These are phyloP conservation scores for Dactylellina haptotyla DNA, from an alignment of 2,329 filamentous ascomycete genomes.

Conservation along the genomic window DNA sequence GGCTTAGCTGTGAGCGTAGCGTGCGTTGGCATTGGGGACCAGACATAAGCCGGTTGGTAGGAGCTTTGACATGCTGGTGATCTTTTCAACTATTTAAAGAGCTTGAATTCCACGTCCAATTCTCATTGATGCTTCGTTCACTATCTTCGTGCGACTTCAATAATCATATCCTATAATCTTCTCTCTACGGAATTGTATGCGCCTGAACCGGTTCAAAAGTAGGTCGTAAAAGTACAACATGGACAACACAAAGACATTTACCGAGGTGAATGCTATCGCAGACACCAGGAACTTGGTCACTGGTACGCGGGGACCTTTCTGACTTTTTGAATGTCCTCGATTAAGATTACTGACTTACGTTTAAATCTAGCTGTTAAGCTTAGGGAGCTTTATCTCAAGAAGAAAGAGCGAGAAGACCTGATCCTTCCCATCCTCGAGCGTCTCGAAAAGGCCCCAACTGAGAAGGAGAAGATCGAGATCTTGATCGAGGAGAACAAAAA, in stretches of 20 bases:
- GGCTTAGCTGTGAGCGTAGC: no score
- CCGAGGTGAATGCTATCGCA: constrained; percentile 42
- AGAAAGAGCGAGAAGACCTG: constrained; percentile 18
- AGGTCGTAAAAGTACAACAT: constrained; percentile 22
- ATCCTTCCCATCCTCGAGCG: constrained; percentile 26
- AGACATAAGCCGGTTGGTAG: no score
- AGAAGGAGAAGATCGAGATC: constrained; percentile 40
- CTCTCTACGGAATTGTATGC: not conserved
- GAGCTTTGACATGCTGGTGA: no score
- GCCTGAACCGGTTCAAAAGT: not conserved
- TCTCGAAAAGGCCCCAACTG: constrained; percentile 18
- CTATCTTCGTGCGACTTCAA: not conserved
- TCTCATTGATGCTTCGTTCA: not conserved
- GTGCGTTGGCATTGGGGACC: no score
- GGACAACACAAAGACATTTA: constrained; percentile 38
- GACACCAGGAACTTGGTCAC: constrained; percentile 48
- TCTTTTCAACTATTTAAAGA: constrained; percentile 8
- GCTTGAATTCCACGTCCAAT: not conserved
- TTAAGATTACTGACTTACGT: not conserved
- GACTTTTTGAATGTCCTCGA: not conserved
- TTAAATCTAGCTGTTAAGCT: constrained; percentile 31
- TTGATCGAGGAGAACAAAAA: constrained; percentile 25
- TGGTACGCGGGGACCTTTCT: constrained; percentile 17
- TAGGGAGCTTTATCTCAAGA: constrained; percentile 32
- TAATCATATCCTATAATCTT: not conserved